Percentiles rank a stretch among this genome's conserved stretches.
phyloP scores from a whole-genome alignment of 441 rosid genomes.

The Adansonia gregorii region DNA sequence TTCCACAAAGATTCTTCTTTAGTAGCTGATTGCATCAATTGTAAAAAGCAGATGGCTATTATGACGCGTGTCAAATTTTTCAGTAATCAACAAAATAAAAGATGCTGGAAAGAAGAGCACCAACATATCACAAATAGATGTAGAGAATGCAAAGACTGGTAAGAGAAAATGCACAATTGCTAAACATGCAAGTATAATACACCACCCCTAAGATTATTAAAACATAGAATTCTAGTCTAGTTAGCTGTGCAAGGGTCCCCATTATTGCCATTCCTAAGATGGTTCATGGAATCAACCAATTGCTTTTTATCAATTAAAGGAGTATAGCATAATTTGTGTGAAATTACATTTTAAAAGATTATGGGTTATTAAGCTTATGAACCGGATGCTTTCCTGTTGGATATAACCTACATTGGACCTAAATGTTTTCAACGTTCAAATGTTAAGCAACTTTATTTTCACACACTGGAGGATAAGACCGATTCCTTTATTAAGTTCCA shows the following conservation, averaged over 20 bases:
- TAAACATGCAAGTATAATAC: conserved; percentile 58
- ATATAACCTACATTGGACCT: too few species aligned
- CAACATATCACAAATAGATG: background rate
- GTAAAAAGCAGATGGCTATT: background rate
- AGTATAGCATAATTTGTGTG: too few species aligned
- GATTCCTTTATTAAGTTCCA: too few species aligned
- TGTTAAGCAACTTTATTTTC: too few species aligned
- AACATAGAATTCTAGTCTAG: conserved; percentile 81
- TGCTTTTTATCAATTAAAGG: conserved; percentile 29
- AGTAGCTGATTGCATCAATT: conserved; percentile 62
- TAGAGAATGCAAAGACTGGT: background rate
- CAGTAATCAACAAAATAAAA: conserved; percentile 10
- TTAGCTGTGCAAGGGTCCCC: conserved; percentile 84
- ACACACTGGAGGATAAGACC: too few species aligned
- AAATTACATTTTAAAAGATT: too few species aligned
- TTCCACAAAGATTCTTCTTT: conserved; percentile 90
- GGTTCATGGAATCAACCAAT: conserved; percentile 58
- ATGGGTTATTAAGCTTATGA: too few species aligned
- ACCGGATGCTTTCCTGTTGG: too few species aligned
- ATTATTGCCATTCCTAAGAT: conserved; percentile 63
- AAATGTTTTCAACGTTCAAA: too few species aligned
- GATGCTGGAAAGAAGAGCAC: conserved; percentile 19
- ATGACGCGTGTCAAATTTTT: background rate
- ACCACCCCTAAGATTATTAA: conserved; percentile 41
- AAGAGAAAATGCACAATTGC: conserved; percentile 59